Evolutionary conservation across 768 basidiomycete genomes (phyloP).

Genomic region (Cyclocybe aegerita): DNA sequence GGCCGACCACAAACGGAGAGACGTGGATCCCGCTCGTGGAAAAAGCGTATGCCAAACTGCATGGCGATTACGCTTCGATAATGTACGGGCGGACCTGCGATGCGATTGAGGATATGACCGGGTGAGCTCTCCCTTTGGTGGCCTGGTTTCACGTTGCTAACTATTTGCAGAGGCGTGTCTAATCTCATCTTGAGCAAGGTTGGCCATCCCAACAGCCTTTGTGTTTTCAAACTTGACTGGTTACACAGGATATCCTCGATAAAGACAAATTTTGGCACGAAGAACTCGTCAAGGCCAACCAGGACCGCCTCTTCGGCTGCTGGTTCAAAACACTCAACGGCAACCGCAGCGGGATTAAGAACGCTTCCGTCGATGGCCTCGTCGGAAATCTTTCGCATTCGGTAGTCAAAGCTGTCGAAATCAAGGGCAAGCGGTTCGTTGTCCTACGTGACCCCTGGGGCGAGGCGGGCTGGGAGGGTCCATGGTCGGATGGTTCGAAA

Average conservation of each 20-base stretch:
- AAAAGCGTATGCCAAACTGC: conserved; percentile 59
- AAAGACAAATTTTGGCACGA: conserved; percentile 48
- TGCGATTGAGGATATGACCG: conserved; percentile 58
- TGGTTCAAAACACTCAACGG: conserved; percentile 34
- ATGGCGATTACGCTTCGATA: conserved; percentile 48
- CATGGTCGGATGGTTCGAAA: conserved; percentile 56
- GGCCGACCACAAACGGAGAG: conserved; percentile 43
- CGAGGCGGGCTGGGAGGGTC: conserved; percentile 46
- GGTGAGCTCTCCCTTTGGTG: conserved; percentile 28
- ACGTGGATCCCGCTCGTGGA: conserved; percentile 60
- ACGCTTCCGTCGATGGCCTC: conserved; percentile 35
- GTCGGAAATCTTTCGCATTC: conserved; percentile 47
- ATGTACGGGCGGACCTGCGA: conserved; percentile 43
- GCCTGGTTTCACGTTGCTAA: conserved; percentile 20
- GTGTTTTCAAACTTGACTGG: not conserved
- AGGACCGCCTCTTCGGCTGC: conserved; percentile 51
- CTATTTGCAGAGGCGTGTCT: conserved; percentile 27
- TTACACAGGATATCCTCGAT: conserved; percentile 46
- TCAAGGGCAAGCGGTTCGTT: conserved; percentile 48
- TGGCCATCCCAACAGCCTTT: not conserved
- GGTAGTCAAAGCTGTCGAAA: conserved; percentile 47
- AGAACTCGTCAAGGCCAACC: conserved; percentile 44
- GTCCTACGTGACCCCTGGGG: conserved; percentile 58
- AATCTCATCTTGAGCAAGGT: conserved; percentile 24
- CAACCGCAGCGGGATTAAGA: conserved; percentile 23